Conservation (phyloP, 2,329 filamentous ascomycete genomes). For the Calonectria honghensis region DNA sequence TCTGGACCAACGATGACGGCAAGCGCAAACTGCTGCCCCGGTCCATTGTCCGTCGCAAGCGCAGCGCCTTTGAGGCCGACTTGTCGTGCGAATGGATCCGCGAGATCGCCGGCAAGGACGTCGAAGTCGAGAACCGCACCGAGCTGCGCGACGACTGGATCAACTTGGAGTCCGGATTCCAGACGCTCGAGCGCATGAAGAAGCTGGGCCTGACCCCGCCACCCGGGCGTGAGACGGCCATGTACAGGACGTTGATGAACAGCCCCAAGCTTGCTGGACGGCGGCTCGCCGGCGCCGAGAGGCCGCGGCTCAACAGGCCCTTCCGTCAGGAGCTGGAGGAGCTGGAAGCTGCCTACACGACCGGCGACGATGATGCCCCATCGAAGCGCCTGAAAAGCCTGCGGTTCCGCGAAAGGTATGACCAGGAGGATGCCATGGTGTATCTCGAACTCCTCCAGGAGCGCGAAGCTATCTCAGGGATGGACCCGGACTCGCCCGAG, state of each 20-base stretch:
- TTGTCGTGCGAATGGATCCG: conserved; percentile 75
- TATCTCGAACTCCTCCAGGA: conserved; percentile 60
- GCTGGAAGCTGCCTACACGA: conserved; percentile 57
- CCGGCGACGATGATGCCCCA: conserved; percentile 18
- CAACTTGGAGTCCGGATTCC: conserved; percentile 66
- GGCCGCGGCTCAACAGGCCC: conserved; percentile 60
- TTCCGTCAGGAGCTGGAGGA: conserved; percentile 65
- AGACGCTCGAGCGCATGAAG: conserved; percentile 68
- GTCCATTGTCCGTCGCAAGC: conserved; percentile 72
- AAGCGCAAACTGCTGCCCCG: conserved; percentile 77
- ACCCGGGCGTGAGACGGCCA: conserved; percentile 62
- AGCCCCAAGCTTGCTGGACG: conserved; percentile 50
- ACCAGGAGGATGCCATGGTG: conserved; percentile 43
- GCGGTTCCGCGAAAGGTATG: conserved; percentile 54
- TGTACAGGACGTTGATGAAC: conserved; percentile 49
- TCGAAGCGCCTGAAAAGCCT: conserved; percentile 55
- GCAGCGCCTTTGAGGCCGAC: conserved; percentile 76
- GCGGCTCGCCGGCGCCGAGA: conserved; percentile 56
- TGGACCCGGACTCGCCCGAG: conserved; percentile 48
- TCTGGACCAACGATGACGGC: conserved; percentile 81
- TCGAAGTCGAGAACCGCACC: conserved; percentile 53
- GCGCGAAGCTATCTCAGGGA: conserved; percentile 53
- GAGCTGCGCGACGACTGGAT: conserved; percentile 68
- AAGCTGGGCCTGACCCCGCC: conserved; percentile 66
- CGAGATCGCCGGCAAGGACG: conserved; percentile 72